Conservation (phyloP, 164 flowering plant genomes). For the Berberis thunbergii region DNA sequence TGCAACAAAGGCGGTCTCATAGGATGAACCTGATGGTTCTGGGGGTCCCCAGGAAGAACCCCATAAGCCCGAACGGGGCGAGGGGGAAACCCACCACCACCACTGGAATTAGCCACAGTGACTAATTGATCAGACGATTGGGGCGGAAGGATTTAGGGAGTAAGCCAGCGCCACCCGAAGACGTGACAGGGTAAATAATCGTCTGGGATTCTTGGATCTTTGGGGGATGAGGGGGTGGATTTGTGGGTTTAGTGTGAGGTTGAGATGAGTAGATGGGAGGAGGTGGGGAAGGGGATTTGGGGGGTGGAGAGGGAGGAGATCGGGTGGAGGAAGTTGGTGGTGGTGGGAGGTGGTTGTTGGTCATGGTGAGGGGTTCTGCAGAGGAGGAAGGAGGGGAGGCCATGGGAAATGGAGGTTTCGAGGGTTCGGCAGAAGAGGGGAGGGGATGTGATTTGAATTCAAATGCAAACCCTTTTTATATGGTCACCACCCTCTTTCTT, state of each 20-base stretch:
- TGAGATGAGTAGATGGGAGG: constrained; percentile 10
- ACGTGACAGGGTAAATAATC: too few species aligned
- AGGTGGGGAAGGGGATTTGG: constrained; percentile 7
- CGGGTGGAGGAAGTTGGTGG: background rate
- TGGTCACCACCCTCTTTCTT: too few species aligned
- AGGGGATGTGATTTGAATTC: too few species aligned
- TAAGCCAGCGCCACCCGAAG: background rate
- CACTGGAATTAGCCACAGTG: constrained; percentile 23
- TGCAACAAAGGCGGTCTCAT: constrained; percentile 21
- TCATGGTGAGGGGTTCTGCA: background rate
- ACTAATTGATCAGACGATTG: constrained; percentile 26
- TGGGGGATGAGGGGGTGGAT: constrained; percentile 23
- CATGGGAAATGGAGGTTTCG: too few species aligned
- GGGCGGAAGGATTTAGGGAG: constrained; percentile 5
- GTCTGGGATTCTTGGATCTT: constrained; percentile 25
- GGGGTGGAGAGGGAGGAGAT: constrained; percentile 4
- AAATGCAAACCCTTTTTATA: too few species aligned
- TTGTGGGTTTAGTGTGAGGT: constrained; percentile 7
- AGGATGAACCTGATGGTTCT: too few species aligned
- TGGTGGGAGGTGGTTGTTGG: background rate
- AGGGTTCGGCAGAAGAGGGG: background rate
- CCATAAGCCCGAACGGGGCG: background rate
- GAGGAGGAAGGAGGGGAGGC: background rate
- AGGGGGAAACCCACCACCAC: constrained; percentile 8
- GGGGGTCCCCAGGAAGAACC: too few species aligned